Evolutionary conservation across 2,329 filamentous ascomycete species (phyloP), one percentile per base, ranked within the genome.

Genomic region (Nigrospora oryzae): DNA sequence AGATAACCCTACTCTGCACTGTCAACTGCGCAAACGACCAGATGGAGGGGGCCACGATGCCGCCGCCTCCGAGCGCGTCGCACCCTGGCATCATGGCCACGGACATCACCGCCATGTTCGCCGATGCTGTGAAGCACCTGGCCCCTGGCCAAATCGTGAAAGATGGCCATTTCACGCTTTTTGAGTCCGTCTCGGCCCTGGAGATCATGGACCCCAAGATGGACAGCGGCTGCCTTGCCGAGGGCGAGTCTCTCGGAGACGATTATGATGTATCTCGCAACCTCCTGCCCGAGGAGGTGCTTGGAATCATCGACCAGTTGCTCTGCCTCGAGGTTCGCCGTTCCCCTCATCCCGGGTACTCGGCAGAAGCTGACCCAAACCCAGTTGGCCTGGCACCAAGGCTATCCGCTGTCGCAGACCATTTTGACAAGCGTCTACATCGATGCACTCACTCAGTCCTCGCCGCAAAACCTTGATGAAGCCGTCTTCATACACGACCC

Each of bases 131-230:
- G 19, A 65, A 69, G 43, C 67, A 80, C 49, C 70, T 97, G 46
- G 67, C 77, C 39, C 81, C 86, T 8, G 93, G 93, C 31, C 82
- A 94, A 54, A 76, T 98, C 3, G 76, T 97, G 51, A 96, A 96
- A 68, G 90, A 97, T 88, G 87, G 86, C 38, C 81, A 81, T 61
- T 97, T 98, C 59, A 95, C 89, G 1, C 75, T 98, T 5, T 96
- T 95, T 55, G 93, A 97, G 67, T 85, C 90, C 40, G 93, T 98
- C 54, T 87, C 88, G 50, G 87, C 87, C 54, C 74, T 93, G 17
- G 87, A 93, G 93, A 95, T 98, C 56, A 96, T 96, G 88, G 93
- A 98, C 59, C 83, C 87, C 1, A 98, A 97, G 67, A 98, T 98
- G 93, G 93, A 98, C 64, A 96, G 89, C 59, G 93, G 93, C 28